Evolutionary conservation across 805 yeast genomes (phyloP).

Genomic region (Zygoascus tannicola): DNA sequence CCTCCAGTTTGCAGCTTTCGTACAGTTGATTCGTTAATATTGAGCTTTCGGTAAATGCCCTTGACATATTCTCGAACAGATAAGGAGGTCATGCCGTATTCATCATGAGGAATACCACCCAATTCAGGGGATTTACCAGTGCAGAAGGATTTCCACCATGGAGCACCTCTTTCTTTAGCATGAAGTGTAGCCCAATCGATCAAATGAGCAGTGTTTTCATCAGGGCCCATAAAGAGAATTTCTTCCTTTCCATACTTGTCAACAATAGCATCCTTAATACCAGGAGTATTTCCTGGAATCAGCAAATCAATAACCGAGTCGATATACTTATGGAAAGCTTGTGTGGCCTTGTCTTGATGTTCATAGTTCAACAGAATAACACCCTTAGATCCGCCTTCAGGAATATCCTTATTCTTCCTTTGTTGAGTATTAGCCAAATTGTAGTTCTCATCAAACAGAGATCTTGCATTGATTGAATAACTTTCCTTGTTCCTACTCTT

Average conservation of each 20-base stretch:
- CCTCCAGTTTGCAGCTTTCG: slow-evolving; percentile 95
- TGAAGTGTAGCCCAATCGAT: slow-evolving; percentile 97
- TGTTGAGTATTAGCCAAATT: slow-evolving; percentile 94
- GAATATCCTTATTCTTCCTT: slow-evolving; percentile 93
- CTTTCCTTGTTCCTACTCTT: slow-evolving; percentile 79
- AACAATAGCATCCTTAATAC: slow-evolving; percentile 72
- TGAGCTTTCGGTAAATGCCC: slow-evolving; percentile 72
- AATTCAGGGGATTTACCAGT: slow-evolving; percentile 87
- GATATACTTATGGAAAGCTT: slow-evolving; percentile 85
- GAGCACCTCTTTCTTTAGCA: slow-evolving; percentile 85
- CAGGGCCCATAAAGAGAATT: slow-evolving; percentile 97
- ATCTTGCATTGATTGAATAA: slow-evolving; percentile 73
- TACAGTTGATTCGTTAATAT: slow-evolving; percentile 48
- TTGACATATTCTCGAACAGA: slow-evolving; percentile 89
- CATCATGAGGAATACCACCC: slow-evolving; percentile 98
- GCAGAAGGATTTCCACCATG: slow-evolving; percentile 97
- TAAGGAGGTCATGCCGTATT: slow-evolving; percentile 93
- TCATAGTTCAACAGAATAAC: slow-evolving; percentile 69
- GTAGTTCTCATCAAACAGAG: slow-evolving; percentile 92
- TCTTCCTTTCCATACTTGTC: slow-evolving; percentile 79
- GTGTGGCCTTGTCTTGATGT: slow-evolving; percentile 69
- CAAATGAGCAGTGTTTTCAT: slow-evolving; percentile 92
- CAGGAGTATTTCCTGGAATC: slow-evolving; percentile 60
- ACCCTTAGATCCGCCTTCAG: slow-evolving; percentile 99
- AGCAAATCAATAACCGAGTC: slow-evolving; percentile 84